phyloP scores from a whole-genome alignment of 2,329 filamentous ascomycete genomes.

The Keithomyces neogunnii region DNA sequence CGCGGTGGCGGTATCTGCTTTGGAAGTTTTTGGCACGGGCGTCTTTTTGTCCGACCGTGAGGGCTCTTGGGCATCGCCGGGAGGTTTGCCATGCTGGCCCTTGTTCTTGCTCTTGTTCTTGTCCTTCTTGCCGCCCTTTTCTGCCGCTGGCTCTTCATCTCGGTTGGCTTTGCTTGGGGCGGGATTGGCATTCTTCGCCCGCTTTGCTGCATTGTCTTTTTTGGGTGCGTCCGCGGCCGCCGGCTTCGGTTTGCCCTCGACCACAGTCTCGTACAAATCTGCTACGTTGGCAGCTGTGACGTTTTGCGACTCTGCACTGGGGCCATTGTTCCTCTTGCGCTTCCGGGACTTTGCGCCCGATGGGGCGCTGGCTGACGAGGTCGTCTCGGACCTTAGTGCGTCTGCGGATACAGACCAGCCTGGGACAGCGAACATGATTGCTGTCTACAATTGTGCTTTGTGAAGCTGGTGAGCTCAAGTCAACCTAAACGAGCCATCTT shows the following conservation, averaged over 20 bases:
- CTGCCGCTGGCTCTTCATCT: neutral
- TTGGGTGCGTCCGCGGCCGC: conserved; percentile 12
- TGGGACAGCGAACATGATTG: conserved; percentile 78
- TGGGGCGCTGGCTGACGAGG: conserved; percentile 20
- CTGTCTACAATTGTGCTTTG: neutral
- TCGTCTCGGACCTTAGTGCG: conserved; percentile 60
- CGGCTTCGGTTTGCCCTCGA: conserved; percentile 49
- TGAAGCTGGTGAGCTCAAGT: neutral
- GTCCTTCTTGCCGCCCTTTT: conserved; percentile 30
- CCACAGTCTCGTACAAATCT: conserved; percentile 70
- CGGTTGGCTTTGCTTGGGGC: neutral
- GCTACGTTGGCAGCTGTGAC: conserved; percentile 65
- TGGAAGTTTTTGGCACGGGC: conserved; percentile 6
- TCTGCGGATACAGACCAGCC: conserved; percentile 80
- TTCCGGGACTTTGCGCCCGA: conserved; percentile 45
- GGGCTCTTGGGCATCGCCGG: conserved; percentile 7
- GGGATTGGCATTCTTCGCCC: conserved; percentile 1
- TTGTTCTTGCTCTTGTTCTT: conserved; percentile 15
- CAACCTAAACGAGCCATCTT: neutral
- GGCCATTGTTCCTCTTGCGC: conserved; percentile 36
- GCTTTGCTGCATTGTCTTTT: conserved; percentile 13
- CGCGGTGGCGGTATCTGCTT: conserved; percentile 4
- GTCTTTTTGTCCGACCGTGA: conserved; percentile 11
- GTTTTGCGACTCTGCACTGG: conserved; percentile 20
- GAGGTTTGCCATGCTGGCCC: conserved; percentile 1